A percentile compares a stretch with the other conserved stretches of the same genome.
These are phyloP conservation scores for Penicillium coprophilum DNA, from an alignment of 495 filamentous ascomycete species.

Conservation along the genomic window DNA sequence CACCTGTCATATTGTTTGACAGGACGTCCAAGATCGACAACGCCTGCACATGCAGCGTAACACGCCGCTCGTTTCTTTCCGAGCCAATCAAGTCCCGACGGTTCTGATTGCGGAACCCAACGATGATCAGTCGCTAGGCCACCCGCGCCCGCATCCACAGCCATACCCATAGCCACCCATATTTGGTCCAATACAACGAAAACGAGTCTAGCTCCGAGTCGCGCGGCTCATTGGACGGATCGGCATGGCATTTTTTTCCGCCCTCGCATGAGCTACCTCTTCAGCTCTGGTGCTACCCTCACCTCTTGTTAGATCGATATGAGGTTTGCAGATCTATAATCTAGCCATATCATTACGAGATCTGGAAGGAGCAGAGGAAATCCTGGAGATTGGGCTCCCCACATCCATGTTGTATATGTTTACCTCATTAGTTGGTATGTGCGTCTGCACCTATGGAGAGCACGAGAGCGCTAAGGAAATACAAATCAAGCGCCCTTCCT, in stretches of 20 bases:
- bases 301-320: not conserved
- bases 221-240: not conserved
- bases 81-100: not conserved
- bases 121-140: constrained; percentile 6
- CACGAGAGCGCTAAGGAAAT: not conserved
- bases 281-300: constrained; percentile 1
- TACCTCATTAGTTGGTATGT: not conserved
- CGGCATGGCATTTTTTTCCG: too few species aligned
- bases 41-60: constrained; percentile 3
- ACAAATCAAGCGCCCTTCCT: not conserved
- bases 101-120: not conserved
- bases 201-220: not conserved
- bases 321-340: not conserved
- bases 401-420: not conserved
- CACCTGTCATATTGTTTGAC: not conserved
- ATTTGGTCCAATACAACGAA: not conserved
- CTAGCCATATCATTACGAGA: not conserved
- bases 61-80: not conserved
- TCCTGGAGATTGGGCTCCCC: not conserved
- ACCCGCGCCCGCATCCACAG: not conserved
- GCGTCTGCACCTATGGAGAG: not conserved
- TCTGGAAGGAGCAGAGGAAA: not conserved
- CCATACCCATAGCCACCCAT: not conserved
- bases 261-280: not conserved
- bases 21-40: constrained; percentile 5